phyloP scores from a whole-genome alignment of 306 rosid genomes.

The Sophora flavescens region DNA sequence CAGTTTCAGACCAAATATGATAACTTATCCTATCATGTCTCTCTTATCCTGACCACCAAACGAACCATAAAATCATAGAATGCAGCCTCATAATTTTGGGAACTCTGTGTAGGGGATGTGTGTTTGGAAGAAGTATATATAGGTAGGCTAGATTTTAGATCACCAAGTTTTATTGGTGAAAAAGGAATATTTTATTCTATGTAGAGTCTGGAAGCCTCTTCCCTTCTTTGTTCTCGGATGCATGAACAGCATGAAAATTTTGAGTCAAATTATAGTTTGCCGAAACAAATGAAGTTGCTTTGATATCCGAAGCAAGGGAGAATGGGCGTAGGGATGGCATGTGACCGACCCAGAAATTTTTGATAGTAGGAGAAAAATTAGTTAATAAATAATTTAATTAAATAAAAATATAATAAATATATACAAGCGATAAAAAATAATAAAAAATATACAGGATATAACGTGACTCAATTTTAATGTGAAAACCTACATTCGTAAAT shows the following conservation, averaged over 20 bases:
- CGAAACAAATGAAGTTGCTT: slow-evolving; percentile 30
- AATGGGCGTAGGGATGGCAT: no score
- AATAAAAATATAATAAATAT: no score
- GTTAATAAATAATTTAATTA: no score
- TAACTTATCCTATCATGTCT: no score
- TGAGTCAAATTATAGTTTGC: slow-evolving; percentile 28
- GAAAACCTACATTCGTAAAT: no score
- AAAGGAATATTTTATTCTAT: background rate
- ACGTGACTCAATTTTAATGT: no score
- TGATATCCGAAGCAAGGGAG: slow-evolving; percentile 20
- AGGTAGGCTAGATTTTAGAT: slow-evolving; percentile 25
- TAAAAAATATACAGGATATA: no score
- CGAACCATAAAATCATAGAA: background rate
- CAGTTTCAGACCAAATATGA: no score
- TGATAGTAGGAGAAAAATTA: no score
- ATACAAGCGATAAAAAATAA: no score
- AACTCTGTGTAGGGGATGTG: background rate
- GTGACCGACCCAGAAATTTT: no score
- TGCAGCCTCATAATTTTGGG: background rate
- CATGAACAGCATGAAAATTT: slow-evolving; percentile 31
- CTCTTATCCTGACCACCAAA: no score
- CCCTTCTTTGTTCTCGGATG: slow-evolving; percentile 1
- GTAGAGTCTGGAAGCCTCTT: slow-evolving; percentile 21
- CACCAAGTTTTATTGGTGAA: slow-evolving; percentile 42
- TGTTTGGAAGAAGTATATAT: background rate